Conservation (phyloP, 768 basidiomycete species). For the Gymnopilus junonius region DNA sequence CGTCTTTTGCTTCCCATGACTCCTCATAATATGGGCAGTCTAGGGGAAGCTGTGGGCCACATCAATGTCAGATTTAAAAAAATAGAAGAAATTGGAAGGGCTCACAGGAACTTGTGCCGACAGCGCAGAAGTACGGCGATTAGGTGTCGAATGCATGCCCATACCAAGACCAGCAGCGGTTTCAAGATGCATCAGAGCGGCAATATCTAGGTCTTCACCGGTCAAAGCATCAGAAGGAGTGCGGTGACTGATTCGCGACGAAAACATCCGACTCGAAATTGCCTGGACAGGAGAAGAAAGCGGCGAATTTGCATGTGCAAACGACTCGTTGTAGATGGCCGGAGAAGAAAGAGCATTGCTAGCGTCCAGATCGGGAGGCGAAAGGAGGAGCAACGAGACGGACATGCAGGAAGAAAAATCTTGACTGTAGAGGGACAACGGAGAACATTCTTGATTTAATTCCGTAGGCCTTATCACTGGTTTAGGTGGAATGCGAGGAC, state of each 20-base stretch:
- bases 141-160: neutral
- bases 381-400: conserved; percentile 10
- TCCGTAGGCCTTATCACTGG: conserved; percentile 9
- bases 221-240: conserved; percentile 6
- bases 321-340: conserved; percentile 7
- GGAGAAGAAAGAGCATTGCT: conserved; percentile 8
- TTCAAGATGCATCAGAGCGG: conserved; percentile 20
- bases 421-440: conserved; percentile 12
- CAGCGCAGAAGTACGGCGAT: neutral
- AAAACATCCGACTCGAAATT: conserved; percentile 14
- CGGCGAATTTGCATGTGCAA: conserved; percentile 4
- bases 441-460: conserved; percentile 6
- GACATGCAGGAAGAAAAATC: conserved; percentile 8
- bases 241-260: conserved; percentile 7
- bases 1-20: neutral
- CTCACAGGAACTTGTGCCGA: neutral
- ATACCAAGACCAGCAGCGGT: conserved; percentile 7
- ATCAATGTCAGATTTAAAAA: neutral
- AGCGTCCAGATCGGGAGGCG: conserved; percentile 8
- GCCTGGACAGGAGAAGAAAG: conserved; percentile 5
- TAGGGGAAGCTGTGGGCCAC: neutral
- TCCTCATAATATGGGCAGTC: neutral
- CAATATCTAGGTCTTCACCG: conserved; percentile 16
- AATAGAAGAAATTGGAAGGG: neutral
- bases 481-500: conserved; percentile 9